Conservation (phyloP, 495 filamentous ascomycete genomes). For the Neurospora tetrasperma region DNA sequence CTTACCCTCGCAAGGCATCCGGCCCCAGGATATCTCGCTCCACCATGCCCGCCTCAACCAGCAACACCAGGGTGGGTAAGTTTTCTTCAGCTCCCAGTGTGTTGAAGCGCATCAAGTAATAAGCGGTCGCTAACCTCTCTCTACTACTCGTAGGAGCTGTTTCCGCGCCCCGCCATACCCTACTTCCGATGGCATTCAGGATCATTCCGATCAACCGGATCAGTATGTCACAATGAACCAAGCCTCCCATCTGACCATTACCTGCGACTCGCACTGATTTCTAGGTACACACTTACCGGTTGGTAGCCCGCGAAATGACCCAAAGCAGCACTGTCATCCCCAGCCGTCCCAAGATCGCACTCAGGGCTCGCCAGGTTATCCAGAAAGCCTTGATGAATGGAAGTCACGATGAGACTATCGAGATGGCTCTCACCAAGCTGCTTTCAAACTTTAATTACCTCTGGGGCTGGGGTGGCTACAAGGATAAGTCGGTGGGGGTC, state of each 20-base stretch:
- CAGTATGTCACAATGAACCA: neutral
- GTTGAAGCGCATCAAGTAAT: neutral
- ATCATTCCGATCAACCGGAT: neutral
- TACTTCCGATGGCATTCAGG: neutral
- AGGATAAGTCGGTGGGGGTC: neutral
- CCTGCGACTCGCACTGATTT: neutral
- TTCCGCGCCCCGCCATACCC: neutral
- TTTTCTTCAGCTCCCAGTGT: neutral
- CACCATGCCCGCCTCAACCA: neutral
- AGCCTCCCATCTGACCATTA: neutral
- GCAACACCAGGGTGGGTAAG: neutral
- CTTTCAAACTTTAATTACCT: neutral
- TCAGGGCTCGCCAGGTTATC: neutral
- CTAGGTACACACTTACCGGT: neutral
- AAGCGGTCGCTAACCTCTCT: neutral
- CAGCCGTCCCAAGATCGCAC: neutral
- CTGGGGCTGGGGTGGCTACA: neutral
- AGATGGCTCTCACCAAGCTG: neutral
- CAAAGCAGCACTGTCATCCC: neutral
- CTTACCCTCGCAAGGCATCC: neutral
- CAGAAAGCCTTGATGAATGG: neutral
- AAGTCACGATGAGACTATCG: neutral
- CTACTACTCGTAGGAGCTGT: neutral
- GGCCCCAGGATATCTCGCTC: neutral
- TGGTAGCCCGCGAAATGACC: neutral